Evolutionary conservation across 352 stramenopile genomes (phyloP).

Genomic region (Phytopythium oedochilum): DNA sequence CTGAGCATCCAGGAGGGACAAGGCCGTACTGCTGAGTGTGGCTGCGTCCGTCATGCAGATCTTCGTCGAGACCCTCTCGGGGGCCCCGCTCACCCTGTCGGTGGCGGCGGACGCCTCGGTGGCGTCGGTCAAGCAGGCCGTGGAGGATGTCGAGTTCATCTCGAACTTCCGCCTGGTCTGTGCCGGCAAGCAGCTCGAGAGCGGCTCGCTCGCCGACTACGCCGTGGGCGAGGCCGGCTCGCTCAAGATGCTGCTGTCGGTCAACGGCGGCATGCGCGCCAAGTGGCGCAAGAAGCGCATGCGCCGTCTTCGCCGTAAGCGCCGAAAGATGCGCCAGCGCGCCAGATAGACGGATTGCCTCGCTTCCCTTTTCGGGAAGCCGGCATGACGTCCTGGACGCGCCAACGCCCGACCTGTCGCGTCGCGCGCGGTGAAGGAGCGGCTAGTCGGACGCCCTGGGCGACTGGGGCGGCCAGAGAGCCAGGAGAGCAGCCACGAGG

Average conservation of each 20-base stretch:
- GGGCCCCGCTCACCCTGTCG: constrained; percentile 72
- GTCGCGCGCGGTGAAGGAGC: background rate
- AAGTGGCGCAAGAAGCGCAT: constrained; percentile 99
- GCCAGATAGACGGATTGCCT: constrained; percentile 93
- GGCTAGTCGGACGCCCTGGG: background rate
- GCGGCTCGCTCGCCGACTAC: constrained; percentile 90
- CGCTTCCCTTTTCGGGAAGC: background rate
- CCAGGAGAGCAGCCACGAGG: background rate
- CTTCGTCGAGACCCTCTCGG: constrained; percentile 90
- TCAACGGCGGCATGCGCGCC: constrained; percentile 93
- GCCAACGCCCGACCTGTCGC: background rate
- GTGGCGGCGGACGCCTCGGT: constrained; percentile 88
- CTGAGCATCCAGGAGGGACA: constrained; percentile 90
- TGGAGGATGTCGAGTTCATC: constrained; percentile 95
- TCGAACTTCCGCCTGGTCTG: constrained; percentile 89
- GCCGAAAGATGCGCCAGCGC: constrained; percentile 98
- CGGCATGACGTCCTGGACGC: constrained; percentile 4
- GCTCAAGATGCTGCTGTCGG: constrained; percentile 89
- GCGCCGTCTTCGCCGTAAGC: constrained; percentile 96
- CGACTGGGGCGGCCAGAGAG: background rate
- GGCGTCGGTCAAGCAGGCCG: constrained; percentile 89
- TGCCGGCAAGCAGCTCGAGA: constrained; percentile 73
- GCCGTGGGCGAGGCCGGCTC: constrained; percentile 90
- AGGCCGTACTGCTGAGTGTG: constrained; percentile 11
- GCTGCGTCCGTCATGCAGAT: constrained; percentile 89